Evolutionary conservation across 257 asterid species (phyloP).

Genomic region (Verbena officinalis): DNA sequence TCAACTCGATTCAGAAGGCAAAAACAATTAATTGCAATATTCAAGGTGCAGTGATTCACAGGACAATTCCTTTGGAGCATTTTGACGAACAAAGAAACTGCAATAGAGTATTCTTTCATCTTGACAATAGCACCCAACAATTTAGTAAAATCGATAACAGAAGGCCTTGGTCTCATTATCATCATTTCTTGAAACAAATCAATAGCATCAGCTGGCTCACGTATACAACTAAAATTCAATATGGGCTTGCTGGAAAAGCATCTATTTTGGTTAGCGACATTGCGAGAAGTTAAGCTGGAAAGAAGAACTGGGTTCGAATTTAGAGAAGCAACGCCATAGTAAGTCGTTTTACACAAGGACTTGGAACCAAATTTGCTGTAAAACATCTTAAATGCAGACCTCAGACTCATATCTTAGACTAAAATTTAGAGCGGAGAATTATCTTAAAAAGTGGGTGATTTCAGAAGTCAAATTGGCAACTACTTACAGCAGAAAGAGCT

Average conservation of each 20-base stretch:
- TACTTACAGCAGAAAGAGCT: too few species aligned
- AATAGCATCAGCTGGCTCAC: too few species aligned
- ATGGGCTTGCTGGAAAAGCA: too few species aligned
- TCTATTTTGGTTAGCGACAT: too few species aligned
- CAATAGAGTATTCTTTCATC: too few species aligned
- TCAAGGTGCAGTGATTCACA: neutral
- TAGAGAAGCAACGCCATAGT: neutral
- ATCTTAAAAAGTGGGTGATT: too few species aligned
- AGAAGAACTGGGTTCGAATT: neutral
- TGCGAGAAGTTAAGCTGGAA: neutral
- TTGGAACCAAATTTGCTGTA: neutral
- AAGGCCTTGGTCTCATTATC: neutral
- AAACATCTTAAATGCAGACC: neutral
- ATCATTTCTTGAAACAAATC: too few species aligned
- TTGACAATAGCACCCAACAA: neutral
- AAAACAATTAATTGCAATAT: neutral
- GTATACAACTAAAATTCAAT: too few species aligned
- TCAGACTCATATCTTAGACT: neutral
- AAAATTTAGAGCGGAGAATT: neutral
- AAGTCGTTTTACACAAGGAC: neutral
- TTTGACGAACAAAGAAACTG: conserved; percentile 20
- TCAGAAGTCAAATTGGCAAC: too few species aligned
- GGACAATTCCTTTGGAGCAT: conserved; percentile 22
- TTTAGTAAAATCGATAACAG: conserved; percentile 4
- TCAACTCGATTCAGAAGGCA: too few species aligned